Conservation (phyloP, 352 stramenopile species). For the Phytophthora colocasiae region DNA sequence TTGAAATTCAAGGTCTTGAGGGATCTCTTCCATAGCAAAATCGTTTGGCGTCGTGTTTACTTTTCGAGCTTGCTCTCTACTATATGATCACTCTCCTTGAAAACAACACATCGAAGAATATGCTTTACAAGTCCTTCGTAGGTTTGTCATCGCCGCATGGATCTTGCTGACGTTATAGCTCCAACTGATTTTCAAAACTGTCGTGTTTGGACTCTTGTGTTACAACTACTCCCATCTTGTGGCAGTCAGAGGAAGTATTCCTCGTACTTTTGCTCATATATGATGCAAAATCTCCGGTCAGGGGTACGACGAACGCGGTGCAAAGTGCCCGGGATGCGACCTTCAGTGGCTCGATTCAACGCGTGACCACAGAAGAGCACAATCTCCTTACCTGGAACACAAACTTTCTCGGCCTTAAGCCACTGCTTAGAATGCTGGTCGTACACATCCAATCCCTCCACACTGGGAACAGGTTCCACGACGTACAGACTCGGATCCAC, state of each 20-base stretch:
- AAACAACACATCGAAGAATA: no score
- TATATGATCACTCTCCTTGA: no score
- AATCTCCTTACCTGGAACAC: slow-evolving; percentile 59
- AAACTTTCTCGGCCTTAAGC: slow-evolving; percentile 59
- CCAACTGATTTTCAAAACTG: not conserved
- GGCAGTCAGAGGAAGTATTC: slow-evolving; percentile 50
- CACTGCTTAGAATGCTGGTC: slow-evolving; percentile 60
- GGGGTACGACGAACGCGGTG: slow-evolving; percentile 57
- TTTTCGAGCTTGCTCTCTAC: no score
- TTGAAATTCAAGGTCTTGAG: no score
- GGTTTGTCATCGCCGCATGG: no score
- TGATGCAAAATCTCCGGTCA: slow-evolving; percentile 59
- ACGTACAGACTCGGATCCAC: slow-evolving; percentile 70
- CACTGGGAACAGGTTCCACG: slow-evolving; percentile 58
- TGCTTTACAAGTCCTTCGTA: no score
- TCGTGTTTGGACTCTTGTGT: slow-evolving; percentile 1
- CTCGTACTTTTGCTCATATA: slow-evolving; percentile 76
- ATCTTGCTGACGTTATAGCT: no score
- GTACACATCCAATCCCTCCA: slow-evolving; percentile 67
- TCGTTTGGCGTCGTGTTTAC: no score
- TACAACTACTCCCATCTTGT: not conserved
- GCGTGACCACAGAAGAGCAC: slow-evolving; percentile 69
- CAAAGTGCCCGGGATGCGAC: slow-evolving; percentile 57
- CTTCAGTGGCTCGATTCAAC: slow-evolving; percentile 50
- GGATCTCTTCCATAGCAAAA: no score